Evolutionary conservation across 2,329 filamentous ascomycete species (phyloP).

Genomic region (Penicillium vulpinum): DNA sequence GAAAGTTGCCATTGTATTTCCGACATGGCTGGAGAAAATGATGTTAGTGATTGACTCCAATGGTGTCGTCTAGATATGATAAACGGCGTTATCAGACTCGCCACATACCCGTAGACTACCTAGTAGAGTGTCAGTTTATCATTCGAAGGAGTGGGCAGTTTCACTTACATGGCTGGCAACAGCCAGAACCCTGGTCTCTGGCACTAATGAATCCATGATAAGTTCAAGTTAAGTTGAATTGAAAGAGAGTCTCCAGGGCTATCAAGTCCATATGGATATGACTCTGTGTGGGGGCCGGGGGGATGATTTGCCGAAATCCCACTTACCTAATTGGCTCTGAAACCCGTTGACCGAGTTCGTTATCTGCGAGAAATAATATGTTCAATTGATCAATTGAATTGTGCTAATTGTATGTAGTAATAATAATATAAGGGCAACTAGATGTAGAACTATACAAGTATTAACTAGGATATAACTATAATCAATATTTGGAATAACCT

Average conservation of each 20-base stretch:
- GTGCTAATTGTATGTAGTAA: background rate
- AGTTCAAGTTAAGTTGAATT: slow-evolving; percentile 11
- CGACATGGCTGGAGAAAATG: slow-evolving; percentile 71
- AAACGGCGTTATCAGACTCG: slow-evolving; percentile 2
- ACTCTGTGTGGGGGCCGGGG: slow-evolving; percentile 17
- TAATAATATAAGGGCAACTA: no score
- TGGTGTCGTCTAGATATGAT: slow-evolving; percentile 7
- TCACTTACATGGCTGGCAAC: slow-evolving; percentile 85
- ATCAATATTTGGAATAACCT: no score
- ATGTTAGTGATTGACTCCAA: slow-evolving; percentile 14
- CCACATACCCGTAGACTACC: slow-evolving; percentile 38
- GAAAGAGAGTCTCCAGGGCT: slow-evolving; percentile 1
- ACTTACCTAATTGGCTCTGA: slow-evolving; percentile 24
- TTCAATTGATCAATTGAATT: background rate
- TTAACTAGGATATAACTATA: no score
- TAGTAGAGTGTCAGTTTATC: slow-evolving; percentile 20
- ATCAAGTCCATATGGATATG: background rate
- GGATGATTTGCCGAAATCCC: slow-evolving; percentile 8
- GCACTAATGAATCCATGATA: slow-evolving; percentile 48
- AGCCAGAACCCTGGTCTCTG: slow-evolving; percentile 73
- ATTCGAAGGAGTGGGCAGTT: slow-evolving; percentile 36
- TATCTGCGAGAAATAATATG: background rate
- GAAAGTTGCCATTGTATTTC: slow-evolving; percentile 95
- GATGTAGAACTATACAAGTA: no score
- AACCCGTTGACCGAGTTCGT: background rate